Evolutionary conservation across 2,329 filamentous ascomycete species (phyloP), one percentile per base, ranked within the genome.

Genomic region (Colletotrichum filicis): DNA sequence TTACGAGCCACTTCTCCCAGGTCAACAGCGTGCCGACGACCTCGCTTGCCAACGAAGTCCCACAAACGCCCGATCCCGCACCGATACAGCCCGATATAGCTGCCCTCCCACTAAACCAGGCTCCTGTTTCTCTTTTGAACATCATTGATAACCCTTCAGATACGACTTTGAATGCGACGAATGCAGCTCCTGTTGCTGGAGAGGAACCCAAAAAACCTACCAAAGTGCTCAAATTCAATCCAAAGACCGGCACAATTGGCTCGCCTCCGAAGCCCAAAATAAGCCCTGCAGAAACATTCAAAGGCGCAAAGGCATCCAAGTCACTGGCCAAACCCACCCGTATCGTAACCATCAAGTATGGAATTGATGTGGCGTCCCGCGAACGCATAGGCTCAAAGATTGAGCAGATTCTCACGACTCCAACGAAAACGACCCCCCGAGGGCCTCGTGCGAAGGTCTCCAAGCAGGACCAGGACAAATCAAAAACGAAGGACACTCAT

Each of bases 161-260:
- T 14, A 14, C 46, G n/a, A 0, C 19, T 3, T 8, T 19, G 42
- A 49, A 19, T 5, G 42, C 52, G 32, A 26, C 28, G 14, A 37
- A 6, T 16, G 2, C 30, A 11, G 55, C 35, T n/a, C 32, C 56
- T 22, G 55, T 12, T 26, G 16, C 22, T 16, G 9, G 24, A n/a
- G 49, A 61, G 30, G 71, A 64, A 9, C 57, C 32, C 46, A 78
- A 6, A 78, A 84, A 58, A 74, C 79, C 4, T 79, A 80, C 61
- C 74, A 69, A 19, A 79, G 79, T 92, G 1, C 79, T 92, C 24
- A 87, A 83, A 73, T 85, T 91, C 76, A 91, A 92, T 74, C 84
- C 85, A 1, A 89, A 86, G 73, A 92, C 90, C 1, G 90, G 90
- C 5, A 92, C 90, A 2, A 87, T 92, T 62, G 89, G 90, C 4